A percentile compares a stretch with the other conserved stretches of the same genome.
Evolutionary conservation across 305 asterid species (phyloP).

Genomic region (Solanum chacoense): DNA sequence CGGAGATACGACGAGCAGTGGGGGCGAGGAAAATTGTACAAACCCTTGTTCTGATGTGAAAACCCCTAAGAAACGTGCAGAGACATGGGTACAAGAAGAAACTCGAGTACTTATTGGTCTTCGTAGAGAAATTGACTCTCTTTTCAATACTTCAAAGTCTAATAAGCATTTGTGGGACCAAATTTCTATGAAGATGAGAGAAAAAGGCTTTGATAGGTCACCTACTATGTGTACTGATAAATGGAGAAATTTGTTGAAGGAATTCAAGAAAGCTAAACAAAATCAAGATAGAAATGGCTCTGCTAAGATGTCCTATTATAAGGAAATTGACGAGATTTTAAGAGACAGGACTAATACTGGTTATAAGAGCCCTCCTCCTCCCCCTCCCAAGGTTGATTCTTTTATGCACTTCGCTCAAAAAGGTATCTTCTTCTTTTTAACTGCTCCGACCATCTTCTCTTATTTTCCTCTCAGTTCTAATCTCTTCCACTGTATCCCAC

Average conservation of each 20-base stretch:
- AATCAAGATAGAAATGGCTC: constrained; percentile 36
- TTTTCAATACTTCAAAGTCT: constrained; percentile 81
- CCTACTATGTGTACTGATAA: constrained; percentile 96
- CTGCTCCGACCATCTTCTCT: neutral
- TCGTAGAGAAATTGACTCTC: constrained; percentile 58
- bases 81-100: constrained; percentile 90
- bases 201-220: constrained; percentile 85
- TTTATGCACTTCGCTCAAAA: constrained; percentile 64
- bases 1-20: constrained; percentile 14
- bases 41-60: constrained; percentile 29
- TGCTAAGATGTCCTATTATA: constrained; percentile 46
- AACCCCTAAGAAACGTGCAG: constrained; percentile 63
- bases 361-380: constrained; percentile 22
- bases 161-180: constrained; percentile 91
- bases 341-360: constrained; percentile 45
- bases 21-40: constrained; percentile 21
- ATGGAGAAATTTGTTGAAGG: constrained; percentile 76
- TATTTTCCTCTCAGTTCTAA: neutral
- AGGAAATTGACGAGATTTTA: constrained; percentile 71
- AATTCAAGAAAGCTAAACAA: constrained; percentile 56
- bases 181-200: constrained; percentile 84
- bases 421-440: constrained; percentile 18
- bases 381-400: constrained; percentile 45
- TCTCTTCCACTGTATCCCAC: constrained; percentile 20
- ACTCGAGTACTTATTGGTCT: constrained; percentile 55